Evolutionary conservation across 176 grass and related monocot species (phyloP).

Genomic region (Oryza longistaminata): DNA sequence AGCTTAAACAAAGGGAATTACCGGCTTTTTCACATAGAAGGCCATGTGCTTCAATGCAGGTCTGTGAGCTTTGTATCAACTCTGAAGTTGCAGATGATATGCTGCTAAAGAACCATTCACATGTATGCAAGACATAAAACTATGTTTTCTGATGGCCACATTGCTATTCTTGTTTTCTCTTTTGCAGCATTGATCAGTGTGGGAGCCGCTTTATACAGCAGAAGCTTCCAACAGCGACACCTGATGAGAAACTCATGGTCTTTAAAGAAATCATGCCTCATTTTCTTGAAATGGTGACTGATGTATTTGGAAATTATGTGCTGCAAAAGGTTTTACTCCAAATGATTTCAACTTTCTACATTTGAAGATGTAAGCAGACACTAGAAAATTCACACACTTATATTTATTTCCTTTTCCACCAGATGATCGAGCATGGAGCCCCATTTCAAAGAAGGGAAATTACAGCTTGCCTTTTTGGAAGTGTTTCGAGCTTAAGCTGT

Average conservation of each 20-base stretch:
- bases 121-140: background rate
- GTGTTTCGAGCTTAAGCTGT: conserved; percentile 22
- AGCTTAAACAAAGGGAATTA: background rate
- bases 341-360: conserved; percentile 8
- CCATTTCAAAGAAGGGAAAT: background rate
- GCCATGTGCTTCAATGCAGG: background rate
- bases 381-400: background rate
- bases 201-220: conserved; percentile 52
- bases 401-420: background rate
- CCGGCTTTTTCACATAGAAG: background rate
- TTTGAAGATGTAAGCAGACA: background rate
- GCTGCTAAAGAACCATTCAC: background rate
- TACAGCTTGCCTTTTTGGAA: background rate
- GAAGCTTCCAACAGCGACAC: conserved; percentile 37
- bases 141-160: background rate
- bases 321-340: conserved; percentile 42
- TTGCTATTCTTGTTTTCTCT: background rate
- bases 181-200: conserved; percentile 40
- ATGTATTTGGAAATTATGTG: conserved; percentile 52
- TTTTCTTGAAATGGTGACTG: conserved; percentile 23
- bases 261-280: conserved; percentile 31
- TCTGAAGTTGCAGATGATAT: background rate
- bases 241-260: conserved; percentile 36
- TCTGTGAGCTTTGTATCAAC: background rate
- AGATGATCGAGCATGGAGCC: conserved; percentile 12